Evolutionary conservation across 768 basidiomycete species (phyloP), one percentile per base, ranked within the genome.

Genomic region (Cystofilobasidium bisporidii): DNA sequence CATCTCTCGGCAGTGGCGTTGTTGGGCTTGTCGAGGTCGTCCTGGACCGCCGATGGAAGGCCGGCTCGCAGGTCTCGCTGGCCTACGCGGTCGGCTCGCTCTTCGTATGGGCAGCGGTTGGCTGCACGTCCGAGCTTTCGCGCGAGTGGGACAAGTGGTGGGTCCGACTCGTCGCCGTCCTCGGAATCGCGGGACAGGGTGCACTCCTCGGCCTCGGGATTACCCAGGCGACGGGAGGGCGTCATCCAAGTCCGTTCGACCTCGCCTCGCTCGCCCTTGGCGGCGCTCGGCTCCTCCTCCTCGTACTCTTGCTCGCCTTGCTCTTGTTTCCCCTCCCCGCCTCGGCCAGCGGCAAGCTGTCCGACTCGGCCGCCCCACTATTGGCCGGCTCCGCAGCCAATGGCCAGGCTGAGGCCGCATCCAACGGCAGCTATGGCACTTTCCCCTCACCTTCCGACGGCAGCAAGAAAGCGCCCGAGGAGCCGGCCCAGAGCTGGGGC

Each of bases 1-100:
- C 87, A 20, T 93, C 85, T 75, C 80, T 93, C 61, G 77, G 84
- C 36, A 90, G 94, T 74, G 91, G 89, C 18, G 80, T 86, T 38
- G 81, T 86, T 20, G 86, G 88, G 72, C 83, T 87, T 50, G 78
- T 83, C 6, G 82, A 81, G 73, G 82, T 85, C 24, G 80, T 91
- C 50, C 73, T 90, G 65, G 80, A 82, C 71, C 84, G 85, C 71
- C 69, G 79, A 14, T 91, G 90, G 88, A 24, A 63, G 59, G 14
- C 50, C 48, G 26, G 55, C 58, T 24, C 66, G 53, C 56, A 71
- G 41, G 69, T 69, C 32, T 55, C 73, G 14, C 65, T 70, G 0
- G 71, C 70, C 9, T 69, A 88, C 48, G 73, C 89, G 50, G 75
- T 86, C 53, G 89, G 87, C 26, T 41, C 43, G 4, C 28, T 38